A percentile compares a stretch with the other conserved stretches of the same genome.
Conservation (phyloP, 805 yeast species). For the Kluyveromyces wickerhamii region DNA sequence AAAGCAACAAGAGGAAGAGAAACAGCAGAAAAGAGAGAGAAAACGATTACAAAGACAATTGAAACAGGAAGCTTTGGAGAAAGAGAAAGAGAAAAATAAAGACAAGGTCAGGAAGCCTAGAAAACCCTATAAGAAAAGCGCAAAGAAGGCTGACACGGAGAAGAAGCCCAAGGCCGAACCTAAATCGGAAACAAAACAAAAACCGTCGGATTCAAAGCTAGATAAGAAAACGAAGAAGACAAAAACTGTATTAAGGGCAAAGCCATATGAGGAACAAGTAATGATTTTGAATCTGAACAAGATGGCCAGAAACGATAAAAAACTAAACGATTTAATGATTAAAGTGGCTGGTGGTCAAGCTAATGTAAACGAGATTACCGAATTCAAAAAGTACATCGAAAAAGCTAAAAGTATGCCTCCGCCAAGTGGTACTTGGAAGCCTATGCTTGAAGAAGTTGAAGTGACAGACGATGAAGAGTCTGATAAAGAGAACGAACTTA, state of each 20-base stretch:
- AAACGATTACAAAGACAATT: slow-evolving; percentile 8
- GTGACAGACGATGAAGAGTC: slow-evolving; percentile 8
- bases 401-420: slow-evolving; percentile 70
- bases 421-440: slow-evolving; percentile 31
- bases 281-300: slow-evolving; percentile 81
- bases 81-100: slow-evolving; percentile 36
- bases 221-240: slow-evolving; percentile 7
- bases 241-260: slow-evolving; percentile 7
- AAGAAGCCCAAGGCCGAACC: not conserved
- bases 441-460: slow-evolving; percentile 4
- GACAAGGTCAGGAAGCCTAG: slow-evolving; percentile 59
- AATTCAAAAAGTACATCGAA: slow-evolving; percentile 74
- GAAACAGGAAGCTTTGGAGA: slow-evolving; percentile 19
- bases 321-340: slow-evolving; percentile 67
- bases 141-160: slow-evolving; percentile 12
- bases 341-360: slow-evolving; percentile 83
- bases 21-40: slow-evolving; percentile 19
- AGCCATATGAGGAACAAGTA: slow-evolving; percentile 42
- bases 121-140: slow-evolving; percentile 49
- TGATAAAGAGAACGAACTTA: too few species aligned
- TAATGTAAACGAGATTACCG: slow-evolving; percentile 56
- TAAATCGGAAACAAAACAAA: slow-evolving; percentile 4
- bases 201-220: slow-evolving; percentile 5
- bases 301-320: slow-evolving; percentile 67
- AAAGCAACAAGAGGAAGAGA: slow-evolving; percentile 28